Conservation (phyloP, 495 filamentous ascomycete species). For the Annulohypoxylon bovei region DNA sequence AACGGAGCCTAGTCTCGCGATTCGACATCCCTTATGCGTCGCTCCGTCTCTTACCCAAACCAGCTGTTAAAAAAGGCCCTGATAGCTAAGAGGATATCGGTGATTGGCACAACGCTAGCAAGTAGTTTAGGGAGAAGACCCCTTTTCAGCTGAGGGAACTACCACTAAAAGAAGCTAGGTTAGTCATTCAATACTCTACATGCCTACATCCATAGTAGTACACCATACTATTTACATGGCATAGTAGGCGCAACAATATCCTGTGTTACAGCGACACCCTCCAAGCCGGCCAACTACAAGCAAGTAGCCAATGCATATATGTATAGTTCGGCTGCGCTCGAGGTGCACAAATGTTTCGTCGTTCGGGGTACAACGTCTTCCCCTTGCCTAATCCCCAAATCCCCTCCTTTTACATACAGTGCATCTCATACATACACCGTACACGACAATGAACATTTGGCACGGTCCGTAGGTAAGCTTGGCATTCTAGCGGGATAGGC, state of each 20-base stretch:
- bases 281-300: neutral
- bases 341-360: slow-evolving; percentile 6
- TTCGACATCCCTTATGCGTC: slow-evolving; percentile 7
- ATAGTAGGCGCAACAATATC: neutral
- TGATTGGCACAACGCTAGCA: slow-evolving; percentile 22
- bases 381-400: slow-evolving; percentile 13
- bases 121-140: neutral
- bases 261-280: slow-evolving; percentile 3
- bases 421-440: slow-evolving; percentile 14
- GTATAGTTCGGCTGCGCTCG: neutral
- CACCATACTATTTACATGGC: neutral
- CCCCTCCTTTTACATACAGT: slow-evolving; percentile 20
- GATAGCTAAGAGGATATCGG: slow-evolving; percentile 1
- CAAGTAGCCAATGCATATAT: neutral
- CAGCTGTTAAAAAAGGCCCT: neutral
- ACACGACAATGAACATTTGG: neutral
- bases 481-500: slow-evolving; percentile 20
- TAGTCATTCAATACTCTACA: slow-evolving; percentile 1
- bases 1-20: neutral
- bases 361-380: slow-evolving; percentile 28
- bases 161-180: slow-evolving; percentile 21
- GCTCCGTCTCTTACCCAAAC: neutral
- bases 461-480: neutral
- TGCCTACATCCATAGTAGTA: neutral
- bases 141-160: slow-evolving; percentile 32